Base-by-base conservation (phyloP, 495 filamentous ascomycete species). In the Xanthoparmelia taractica region DNA sequence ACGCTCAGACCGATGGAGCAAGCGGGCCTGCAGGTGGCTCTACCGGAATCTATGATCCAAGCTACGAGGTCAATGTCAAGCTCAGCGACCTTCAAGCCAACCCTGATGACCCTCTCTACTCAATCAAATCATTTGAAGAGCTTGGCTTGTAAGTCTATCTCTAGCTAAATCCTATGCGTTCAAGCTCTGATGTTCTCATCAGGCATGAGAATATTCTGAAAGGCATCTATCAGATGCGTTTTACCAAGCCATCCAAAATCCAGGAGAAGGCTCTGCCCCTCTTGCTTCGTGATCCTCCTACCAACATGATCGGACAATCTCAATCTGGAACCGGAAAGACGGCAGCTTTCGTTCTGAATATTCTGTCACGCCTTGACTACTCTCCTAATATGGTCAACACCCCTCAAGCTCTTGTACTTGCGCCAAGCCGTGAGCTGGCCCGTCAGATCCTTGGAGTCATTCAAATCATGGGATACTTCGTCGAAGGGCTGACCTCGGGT, bases 251-350 rank as follows among this genome's bases (percentile, higher is more conserved):
- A 0, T 97, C 93, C 34, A 97, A 97, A 77, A 92, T 98, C 70
- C 94, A 98, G 75, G 94, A 96, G 73, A 86, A 84, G 60, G 93
- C 93, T 2, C 80, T 98, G 4, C 95, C 94, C 23, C 81, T 98
- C 25, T 85, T 98, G 63, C 80, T 98, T 65, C 70, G 77, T 65
- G 82, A 96, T 68, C 92, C 92, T 20, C 88, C 93, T 0, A 81
- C 77, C 48, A 97, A 97, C 74, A 86, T 97, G 79, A 93, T 99
- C 64, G 94, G 91, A 27, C 95, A 99, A 73, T 97, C 94, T 34
- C 95, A 99, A 75, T 98, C 95, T 7, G 95, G 95, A 65, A 99
- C 95, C 18, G 95, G 95, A 63, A 99, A 99, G 78, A 99, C 95
- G 13, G 95, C 94, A 37, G 95, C 95, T 37, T 99, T 97, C 73